These are phyloP conservation scores for Malassezia pachydermatis DNA, from an alignment of 1,284 basidiomycete genomes.

Conservation along the genomic window DNA sequence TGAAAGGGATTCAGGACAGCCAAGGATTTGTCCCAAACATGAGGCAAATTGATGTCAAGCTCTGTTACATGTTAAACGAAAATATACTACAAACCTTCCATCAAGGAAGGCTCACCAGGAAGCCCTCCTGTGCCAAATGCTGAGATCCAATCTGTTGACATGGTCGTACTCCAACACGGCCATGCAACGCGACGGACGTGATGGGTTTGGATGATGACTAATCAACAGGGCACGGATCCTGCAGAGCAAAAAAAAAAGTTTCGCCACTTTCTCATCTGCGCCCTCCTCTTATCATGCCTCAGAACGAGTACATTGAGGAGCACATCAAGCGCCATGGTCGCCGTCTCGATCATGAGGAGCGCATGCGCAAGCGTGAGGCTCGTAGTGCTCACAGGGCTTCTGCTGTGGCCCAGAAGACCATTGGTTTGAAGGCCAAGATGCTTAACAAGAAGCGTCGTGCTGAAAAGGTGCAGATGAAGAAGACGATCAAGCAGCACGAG, in stretches of 20 bases:
- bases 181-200: too few species aligned
- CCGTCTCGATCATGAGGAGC: conserved; percentile 47
- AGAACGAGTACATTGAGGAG: conserved; percentile 52
- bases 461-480: conserved; percentile 97
- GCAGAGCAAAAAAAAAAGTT: background rate
- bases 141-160: conserved; percentile 16
- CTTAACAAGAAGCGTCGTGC: conserved; percentile 89
- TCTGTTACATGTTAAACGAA: conserved; percentile 58
- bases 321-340: conserved; percentile 47
- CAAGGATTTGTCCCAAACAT: conserved; percentile 84
- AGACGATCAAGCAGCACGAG: conserved; percentile 97
- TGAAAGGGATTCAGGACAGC: conserved; percentile 89
- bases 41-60: conserved; percentile 91
- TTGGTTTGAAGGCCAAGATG: conserved; percentile 94
- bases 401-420: conserved; percentile 78
- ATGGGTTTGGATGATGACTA: background rate
- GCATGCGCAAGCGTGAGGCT: conserved; percentile 73
- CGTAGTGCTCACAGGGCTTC: conserved; percentile 81
- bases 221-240: background rate
- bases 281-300: conserved; percentile 15
- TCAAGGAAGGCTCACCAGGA: conserved; percentile 43
- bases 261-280: background rate
- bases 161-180: too few species aligned
- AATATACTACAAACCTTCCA: conserved; percentile 30
- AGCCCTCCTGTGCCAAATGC: conserved; percentile 47